These are phyloP conservation scores for Lecanicillium sp. DNA, from an alignment of 2,329 filamentous ascomycete genomes.

Conservation along the genomic window DNA sequence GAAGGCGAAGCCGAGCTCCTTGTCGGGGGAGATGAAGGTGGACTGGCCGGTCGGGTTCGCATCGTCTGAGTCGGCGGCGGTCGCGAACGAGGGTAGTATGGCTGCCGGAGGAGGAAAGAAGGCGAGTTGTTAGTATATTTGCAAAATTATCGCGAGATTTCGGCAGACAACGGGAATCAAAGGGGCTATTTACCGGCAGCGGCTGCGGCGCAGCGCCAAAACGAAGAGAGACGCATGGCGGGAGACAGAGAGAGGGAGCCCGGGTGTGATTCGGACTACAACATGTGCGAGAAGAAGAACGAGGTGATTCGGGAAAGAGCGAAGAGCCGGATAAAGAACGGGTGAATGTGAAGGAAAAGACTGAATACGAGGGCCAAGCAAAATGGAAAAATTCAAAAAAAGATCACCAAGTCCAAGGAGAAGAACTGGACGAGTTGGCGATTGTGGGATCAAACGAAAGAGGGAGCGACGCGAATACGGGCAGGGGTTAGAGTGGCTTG, in stretches of 20 bases:
- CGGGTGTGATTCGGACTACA: too few species aligned
- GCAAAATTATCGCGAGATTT: neutral
- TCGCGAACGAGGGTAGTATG: constrained; percentile 16
- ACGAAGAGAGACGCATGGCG: constrained; percentile 6
- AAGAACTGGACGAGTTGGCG: constrained; percentile 2
- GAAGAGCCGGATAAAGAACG: too few species aligned
- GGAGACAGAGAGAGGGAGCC: too few species aligned
- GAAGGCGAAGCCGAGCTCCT: constrained; percentile 42
- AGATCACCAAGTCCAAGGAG: neutral
- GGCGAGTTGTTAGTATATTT: neutral
- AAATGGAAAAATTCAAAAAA: neutral
- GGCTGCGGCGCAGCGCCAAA: constrained; percentile 12
- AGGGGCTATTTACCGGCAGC: constrained; percentile 6
- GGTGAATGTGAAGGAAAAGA: neutral
- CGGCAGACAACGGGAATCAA: neutral
- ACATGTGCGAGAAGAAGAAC: too few species aligned
- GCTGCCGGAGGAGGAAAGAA: constrained; percentile 9
- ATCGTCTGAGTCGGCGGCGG: constrained; percentile 24
- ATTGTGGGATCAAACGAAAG: constrained; percentile 5
- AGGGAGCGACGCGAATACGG: constrained; percentile 1
- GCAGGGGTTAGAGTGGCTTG: too few species aligned
- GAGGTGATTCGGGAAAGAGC: too few species aligned
- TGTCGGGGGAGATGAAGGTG: constrained; percentile 38
- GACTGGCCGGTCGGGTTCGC: constrained; percentile 31
- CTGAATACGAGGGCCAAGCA: constrained; percentile 9